These are phyloP conservation scores for Scolecobasidium constrictum DNA, from an alignment of 2,329 filamentous ascomycete genomes.

Conservation along the genomic window DNA sequence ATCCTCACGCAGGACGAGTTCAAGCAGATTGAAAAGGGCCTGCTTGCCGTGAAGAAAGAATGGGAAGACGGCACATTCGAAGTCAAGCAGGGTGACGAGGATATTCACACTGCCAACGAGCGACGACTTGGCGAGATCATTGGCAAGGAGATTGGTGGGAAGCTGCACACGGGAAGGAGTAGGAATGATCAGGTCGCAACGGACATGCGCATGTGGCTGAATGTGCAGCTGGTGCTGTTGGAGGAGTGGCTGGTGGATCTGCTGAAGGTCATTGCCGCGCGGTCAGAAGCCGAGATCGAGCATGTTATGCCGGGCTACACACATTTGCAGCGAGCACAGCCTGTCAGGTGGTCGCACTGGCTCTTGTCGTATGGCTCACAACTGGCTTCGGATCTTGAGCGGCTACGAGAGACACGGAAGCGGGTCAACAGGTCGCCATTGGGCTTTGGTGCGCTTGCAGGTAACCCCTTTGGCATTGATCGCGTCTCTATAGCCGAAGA, in stretches of 20 bases:
- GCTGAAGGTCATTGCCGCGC: conserved; percentile 54
- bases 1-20: conserved; percentile 69
- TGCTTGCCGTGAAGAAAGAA: conserved; percentile 45
- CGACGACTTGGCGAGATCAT: conserved; percentile 63
- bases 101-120: conserved; percentile 46
- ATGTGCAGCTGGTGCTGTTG: conserved; percentile 60
- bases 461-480: conserved; percentile 75
- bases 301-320: conserved; percentile 82
- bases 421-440: conserved; percentile 65
- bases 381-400: conserved; percentile 65
- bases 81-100: conserved; percentile 37
- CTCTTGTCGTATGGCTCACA: conserved; percentile 63
- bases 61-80: conserved; percentile 35
- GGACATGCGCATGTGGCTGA: conserved; percentile 83
- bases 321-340: conserved; percentile 72
- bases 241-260: conserved; percentile 59
- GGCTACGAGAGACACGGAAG: conserved; percentile 59
- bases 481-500: conserved; percentile 69
- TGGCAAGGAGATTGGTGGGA: conserved; percentile 73
- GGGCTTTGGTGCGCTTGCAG: conserved; percentile 66
- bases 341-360: conserved; percentile 75
- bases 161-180: conserved; percentile 78
- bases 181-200: conserved; percentile 86
- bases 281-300: conserved; percentile 66
- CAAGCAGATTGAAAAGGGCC: conserved; percentile 58